Percentiles rank a stretch among this genome's conserved stretches.
phyloP scores from a whole-genome alignment of 2,329 filamentous ascomycete genomes.

The Pseudopithomyces chartarum region DNA sequence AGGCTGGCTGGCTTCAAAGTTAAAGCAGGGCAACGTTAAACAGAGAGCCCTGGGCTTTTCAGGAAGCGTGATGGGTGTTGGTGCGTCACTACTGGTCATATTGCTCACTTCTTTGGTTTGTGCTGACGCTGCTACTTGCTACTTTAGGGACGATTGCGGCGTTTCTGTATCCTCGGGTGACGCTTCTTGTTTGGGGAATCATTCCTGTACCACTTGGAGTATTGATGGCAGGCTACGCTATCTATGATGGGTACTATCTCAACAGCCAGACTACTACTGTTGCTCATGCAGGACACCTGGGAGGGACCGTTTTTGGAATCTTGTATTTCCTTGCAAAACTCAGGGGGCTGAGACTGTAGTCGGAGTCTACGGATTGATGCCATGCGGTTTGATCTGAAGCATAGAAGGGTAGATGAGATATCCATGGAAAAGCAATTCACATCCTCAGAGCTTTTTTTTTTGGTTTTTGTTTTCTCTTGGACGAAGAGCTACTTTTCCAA shows the following conservation, averaged over 20 bases:
- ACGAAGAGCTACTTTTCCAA: no score
- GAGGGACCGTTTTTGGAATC: constrained; percentile 48
- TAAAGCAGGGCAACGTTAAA: not conserved
- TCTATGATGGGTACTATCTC: constrained; percentile 47
- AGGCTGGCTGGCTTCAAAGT: constrained; percentile 17
- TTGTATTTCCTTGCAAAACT: constrained; percentile 33
- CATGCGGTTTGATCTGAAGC: not conserved
- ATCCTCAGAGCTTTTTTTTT: no score
- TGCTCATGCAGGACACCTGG: constrained; percentile 53
- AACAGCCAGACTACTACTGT: constrained; percentile 30
- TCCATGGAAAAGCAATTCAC: no score
- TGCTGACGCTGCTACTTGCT: constrained; percentile 17
- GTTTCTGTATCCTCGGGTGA: constrained; percentile 42
- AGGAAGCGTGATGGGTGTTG: constrained; percentile 47
- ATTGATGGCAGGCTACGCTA: constrained; percentile 41
- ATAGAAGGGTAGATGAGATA: not conserved
- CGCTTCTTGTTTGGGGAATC: constrained; percentile 44
- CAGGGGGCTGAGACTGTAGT: constrained; percentile 19
- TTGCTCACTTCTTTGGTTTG: no score
- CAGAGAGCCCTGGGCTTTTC: constrained; percentile 42
- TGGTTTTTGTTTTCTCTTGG: no score
- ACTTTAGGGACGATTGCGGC: constrained; percentile 39
- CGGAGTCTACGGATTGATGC: not conserved
- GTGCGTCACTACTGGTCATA: no score
- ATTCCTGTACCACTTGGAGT: constrained; percentile 48